Conservation (phyloP, 306 rosid genomes). For the Castanea sativa region DNA sequence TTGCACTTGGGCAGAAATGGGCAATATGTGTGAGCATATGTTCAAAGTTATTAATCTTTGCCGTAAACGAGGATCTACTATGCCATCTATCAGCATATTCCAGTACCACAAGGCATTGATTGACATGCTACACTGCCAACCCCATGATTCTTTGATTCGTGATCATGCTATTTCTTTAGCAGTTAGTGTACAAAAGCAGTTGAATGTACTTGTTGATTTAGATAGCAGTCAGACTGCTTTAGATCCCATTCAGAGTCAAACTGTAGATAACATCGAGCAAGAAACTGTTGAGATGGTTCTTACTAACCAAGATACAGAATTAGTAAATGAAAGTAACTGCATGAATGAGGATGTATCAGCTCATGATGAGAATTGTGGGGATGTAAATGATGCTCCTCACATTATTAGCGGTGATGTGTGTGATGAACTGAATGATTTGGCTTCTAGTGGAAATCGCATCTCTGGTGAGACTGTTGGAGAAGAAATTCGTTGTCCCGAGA, state of each 20-base stretch:
- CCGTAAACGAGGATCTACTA: constrained; percentile 38
- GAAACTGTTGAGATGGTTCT: constrained; percentile 21
- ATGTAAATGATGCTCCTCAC: constrained; percentile 24
- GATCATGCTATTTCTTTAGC: constrained; percentile 84
- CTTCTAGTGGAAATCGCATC: constrained; percentile 18
- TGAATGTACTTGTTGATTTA: constrained; percentile 37
- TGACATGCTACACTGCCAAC: constrained; percentile 67
- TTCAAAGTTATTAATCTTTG: constrained; percentile 56
- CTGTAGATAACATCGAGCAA: constrained; percentile 18
- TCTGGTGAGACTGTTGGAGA: constrained; percentile 32
- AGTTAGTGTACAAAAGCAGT: constrained; percentile 67
- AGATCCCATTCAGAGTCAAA: constrained; percentile 27
- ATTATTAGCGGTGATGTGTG: constrained; percentile 6
- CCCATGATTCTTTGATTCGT: constrained; percentile 74
- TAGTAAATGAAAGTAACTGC: constrained; percentile 12
- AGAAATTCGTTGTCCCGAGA: constrained; percentile 38
- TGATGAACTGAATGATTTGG: constrained; percentile 21
- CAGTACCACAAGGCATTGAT: constrained; percentile 66
- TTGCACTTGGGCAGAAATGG: constrained; percentile 75
- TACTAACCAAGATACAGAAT: constrained; percentile 11
- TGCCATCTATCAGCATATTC: constrained; percentile 59
- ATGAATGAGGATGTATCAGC: constrained; percentile 12
- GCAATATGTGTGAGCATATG: constrained; percentile 84
- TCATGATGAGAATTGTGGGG: constrained; percentile 28
- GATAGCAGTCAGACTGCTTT: constrained; percentile 33